A percentile compares a stretch with the other conserved stretches of the same genome.
phyloP scores from a whole-genome alignment of 2,329 filamentous ascomycete species.

The Xylaria sp. region DNA sequence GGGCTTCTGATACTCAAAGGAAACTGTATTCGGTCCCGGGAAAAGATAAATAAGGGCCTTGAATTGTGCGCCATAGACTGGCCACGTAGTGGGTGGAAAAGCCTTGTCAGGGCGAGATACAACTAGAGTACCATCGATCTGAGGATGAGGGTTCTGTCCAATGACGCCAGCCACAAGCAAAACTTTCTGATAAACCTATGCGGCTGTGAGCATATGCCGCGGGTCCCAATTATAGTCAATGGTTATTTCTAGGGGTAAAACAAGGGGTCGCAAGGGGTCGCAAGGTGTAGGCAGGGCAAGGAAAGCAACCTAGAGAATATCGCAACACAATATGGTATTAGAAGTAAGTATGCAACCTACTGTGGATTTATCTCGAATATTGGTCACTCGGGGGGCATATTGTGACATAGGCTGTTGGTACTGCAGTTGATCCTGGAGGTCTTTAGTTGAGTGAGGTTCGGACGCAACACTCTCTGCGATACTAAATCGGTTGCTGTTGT shows the following conservation, averaged over 20 bases:
- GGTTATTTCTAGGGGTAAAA: neutral
- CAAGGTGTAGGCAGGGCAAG: neutral
- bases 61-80: constrained; percentile 88
- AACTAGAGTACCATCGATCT: constrained; percentile 81
- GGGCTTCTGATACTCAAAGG: constrained; percentile 87
- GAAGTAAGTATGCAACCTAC: constrained; percentile 62
- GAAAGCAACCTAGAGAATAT: constrained; percentile 2
- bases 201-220: constrained; percentile 28
- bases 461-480: constrained; percentile 72
- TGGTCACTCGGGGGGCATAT: constrained; percentile 83
- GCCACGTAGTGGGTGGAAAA: constrained; percentile 87
- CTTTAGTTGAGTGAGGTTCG: constrained; percentile 60
- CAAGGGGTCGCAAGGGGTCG: neutral
- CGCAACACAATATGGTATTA: constrained; percentile 21
- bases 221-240: neutral
- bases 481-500: constrained; percentile 70
- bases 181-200: constrained; percentile 89
- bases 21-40: constrained; percentile 87
- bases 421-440: constrained; percentile 59
- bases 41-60: constrained; percentile 91
- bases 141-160: constrained; percentile 70
- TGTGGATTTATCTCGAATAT: constrained; percentile 85
- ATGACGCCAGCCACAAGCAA: constrained; percentile 84
- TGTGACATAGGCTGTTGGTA: constrained; percentile 73
- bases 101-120: constrained; percentile 85